These are phyloP conservation scores for Cucumis sativus DNA, from an alignment of 306 rosid species.

Conservation along the genomic window Cucumber_9930_V3 NC_026659.2:29620001-29620500, in stretches of 20 bases:
- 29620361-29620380: conserved; percentile 40
- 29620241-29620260: conserved; percentile 19
- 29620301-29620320: conserved; percentile 10
- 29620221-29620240: conserved; percentile 30
- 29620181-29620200: conserved; percentile 4
- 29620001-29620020: conserved; percentile 78
- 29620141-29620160: conserved; percentile 11
- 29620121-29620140: conserved; percentile 23
- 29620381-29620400: conserved; percentile 29
- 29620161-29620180: conserved; percentile 18
- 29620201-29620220: conserved; percentile 26
- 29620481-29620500: neutral
- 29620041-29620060: conserved; percentile 44
- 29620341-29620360: neutral
- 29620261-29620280: conserved; percentile 21
- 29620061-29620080: conserved; percentile 45
- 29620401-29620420: conserved; percentile 19
- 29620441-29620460: conserved; percentile 30
- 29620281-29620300: conserved; percentile 55
- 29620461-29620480: neutral
- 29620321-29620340: conserved; percentile 15
- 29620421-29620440: conserved; percentile 24
- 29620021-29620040: conserved; percentile 34
- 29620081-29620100: conserved; percentile 21
- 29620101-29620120: conserved; percentile 34